These are phyloP conservation scores for Botrytis pseudocinerea DNA, from an alignment of 2,329 filamentous ascomycete species.

Conservation along the genomic window DNA sequence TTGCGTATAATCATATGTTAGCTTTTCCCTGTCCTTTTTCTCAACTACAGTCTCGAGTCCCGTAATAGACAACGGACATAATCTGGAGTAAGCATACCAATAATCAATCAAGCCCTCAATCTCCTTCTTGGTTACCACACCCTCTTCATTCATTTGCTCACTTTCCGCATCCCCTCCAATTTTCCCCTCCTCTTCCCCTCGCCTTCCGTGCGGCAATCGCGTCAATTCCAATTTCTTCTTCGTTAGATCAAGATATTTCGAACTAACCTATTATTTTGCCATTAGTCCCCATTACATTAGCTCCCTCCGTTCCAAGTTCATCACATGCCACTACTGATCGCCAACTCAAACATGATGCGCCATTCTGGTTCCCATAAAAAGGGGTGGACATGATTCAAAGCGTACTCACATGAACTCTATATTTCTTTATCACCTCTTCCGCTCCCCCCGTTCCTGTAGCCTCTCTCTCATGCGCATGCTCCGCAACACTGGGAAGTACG, in stretches of 20 bases:
- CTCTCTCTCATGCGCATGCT: neutral
- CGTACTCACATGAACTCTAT: conserved; percentile 56
- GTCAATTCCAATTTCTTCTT: conserved; percentile 67
- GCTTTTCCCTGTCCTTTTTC: neutral
- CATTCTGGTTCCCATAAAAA: neutral
- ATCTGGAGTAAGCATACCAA: conserved; percentile 49
- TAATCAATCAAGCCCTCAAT: conserved; percentile 66
- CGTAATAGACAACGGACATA: neutral
- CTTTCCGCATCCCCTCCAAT: neutral
- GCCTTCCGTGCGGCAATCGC: conserved; percentile 59
- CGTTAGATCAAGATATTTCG: conserved; percentile 66
- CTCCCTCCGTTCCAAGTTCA: neutral
- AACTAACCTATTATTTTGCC: conserved; percentile 54
- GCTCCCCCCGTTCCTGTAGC: neutral
- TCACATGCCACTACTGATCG: neutral
- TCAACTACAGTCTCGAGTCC: neutral
- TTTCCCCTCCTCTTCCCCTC: neutral
- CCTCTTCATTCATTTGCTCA: conserved; percentile 48
- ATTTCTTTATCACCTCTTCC: conserved; percentile 47
- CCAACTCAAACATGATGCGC: neutral
- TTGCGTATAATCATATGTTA: conserved; percentile 5
- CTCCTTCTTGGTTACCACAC: conserved; percentile 54
- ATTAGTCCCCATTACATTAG: conserved; percentile 3
- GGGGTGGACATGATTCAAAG: neutral
- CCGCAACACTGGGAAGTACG: conserved; percentile 19